These are phyloP conservation scores for Taiwanofungus camphoratus DNA, from an alignment of 1,284 basidiomycete genomes.

Conservation along the genomic window DNA sequence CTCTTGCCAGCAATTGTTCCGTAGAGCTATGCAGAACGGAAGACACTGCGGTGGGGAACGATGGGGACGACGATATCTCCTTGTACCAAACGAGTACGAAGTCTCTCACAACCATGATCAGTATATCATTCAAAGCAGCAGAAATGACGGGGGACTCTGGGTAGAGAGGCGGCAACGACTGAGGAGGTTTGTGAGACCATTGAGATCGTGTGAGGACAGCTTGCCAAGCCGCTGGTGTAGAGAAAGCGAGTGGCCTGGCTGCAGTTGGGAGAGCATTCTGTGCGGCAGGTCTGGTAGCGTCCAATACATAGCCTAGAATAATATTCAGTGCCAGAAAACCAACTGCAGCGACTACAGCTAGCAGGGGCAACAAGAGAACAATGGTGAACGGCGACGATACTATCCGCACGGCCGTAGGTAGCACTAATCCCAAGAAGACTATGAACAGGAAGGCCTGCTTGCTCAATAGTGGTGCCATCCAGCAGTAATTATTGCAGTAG, in stretches of 20 bases:
- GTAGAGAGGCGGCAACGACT: constrained; percentile 54
- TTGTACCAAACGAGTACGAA: constrained; percentile 86
- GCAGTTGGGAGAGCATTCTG: constrained; percentile 40
- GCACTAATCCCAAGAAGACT: constrained; percentile 39
- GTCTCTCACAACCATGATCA: constrained; percentile 75
- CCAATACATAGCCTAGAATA: constrained; percentile 51
- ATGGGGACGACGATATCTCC: constrained; percentile 76
- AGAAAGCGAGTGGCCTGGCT: constrained; percentile 72
- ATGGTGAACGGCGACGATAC: constrained; percentile 60
- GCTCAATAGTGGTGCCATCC: constrained; percentile 16
- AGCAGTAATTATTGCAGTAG: no score
- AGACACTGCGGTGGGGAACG: constrained; percentile 85
- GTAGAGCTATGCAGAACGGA: constrained; percentile 66
- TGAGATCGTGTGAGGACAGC: constrained; percentile 76
- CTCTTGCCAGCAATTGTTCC: constrained; percentile 49
- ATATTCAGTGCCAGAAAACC: constrained; percentile 50
- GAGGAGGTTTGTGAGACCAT: constrained; percentile 71
- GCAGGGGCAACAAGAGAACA: constrained; percentile 55
- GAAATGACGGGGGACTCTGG: constrained; percentile 62
- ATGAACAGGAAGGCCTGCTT: constrained; percentile 16
- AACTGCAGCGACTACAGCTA: constrained; percentile 44
- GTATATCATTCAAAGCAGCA: constrained; percentile 65
- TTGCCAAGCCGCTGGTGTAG: constrained; percentile 89
- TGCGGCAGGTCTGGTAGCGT: constrained; percentile 33
- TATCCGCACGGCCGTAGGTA: constrained; percentile 49